Evolutionary conservation across 371 early-diverging fungal species (phyloP).

Genomic region (Scutellospora calospora): DNA sequence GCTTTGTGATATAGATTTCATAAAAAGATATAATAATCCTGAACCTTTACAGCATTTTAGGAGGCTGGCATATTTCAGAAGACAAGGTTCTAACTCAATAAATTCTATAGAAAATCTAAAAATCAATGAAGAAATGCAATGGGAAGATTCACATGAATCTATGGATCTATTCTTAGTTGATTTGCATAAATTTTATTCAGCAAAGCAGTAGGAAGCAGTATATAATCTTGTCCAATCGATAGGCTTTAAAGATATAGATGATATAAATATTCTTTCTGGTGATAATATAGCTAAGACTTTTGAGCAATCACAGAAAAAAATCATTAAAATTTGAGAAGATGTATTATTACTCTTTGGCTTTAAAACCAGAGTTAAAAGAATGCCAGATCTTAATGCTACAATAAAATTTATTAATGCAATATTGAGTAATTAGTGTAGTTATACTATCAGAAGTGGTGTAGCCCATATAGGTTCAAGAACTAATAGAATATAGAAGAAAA

Average conservation of each 20-base stretch:
- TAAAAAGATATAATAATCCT: neutral
- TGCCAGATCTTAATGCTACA: slow-evolving; percentile 17
- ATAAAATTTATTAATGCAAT: slow-evolving; percentile 36
- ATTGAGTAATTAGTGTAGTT: slow-evolving; percentile 29
- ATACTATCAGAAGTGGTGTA: slow-evolving; percentile 36
- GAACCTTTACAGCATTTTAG: slow-evolving; percentile 30
- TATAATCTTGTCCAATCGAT: neutral
- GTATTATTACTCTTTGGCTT: slow-evolving; percentile 28
- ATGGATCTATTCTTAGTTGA: too few species aligned
- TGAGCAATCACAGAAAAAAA: neutral
- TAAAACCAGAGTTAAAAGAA: slow-evolving; percentile 8
- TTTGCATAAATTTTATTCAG: too few species aligned
- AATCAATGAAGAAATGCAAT: slow-evolving; percentile 14
- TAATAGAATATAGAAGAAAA: slow-evolving; percentile 15
- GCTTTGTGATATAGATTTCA: slow-evolving; percentile 33
- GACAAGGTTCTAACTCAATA: slow-evolving; percentile 10
- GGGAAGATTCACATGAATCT: slow-evolving; percentile 37
- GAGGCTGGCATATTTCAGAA: slow-evolving; percentile 3
- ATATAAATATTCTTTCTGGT: neutral
- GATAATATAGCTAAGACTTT: neutral
- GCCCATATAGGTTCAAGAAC: slow-evolving; percentile 13
- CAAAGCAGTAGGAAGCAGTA: slow-evolving; percentile 18
- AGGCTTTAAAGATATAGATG: neutral
- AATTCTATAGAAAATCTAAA: slow-evolving; percentile 29
- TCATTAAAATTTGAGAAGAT: slow-evolving; percentile 21